Conservation (phyloP, 257 asterid species). For the Schizonepeta tenuifolia region DNA sequence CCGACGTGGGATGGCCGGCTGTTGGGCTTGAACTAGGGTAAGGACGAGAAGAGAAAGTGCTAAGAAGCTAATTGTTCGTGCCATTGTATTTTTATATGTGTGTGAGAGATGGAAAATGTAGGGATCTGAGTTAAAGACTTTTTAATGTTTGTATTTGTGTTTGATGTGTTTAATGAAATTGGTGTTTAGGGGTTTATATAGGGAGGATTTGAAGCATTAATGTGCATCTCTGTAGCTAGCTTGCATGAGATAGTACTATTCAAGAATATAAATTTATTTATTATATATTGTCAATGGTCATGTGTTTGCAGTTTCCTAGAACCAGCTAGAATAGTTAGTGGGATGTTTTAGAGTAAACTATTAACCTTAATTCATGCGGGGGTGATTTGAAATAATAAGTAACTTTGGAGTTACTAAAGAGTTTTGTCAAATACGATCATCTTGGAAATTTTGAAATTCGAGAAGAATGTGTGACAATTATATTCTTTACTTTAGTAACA, state of each 20-base stretch:
- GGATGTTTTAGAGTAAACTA: conserved; percentile 34
- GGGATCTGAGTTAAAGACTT: neutral
- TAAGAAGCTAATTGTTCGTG: conserved; percentile 24
- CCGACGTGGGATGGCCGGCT: neutral
- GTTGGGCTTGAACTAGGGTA: conserved; percentile 26
- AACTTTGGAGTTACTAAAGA: conserved; percentile 23
- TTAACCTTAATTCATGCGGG: conserved; percentile 39
- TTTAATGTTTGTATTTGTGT: conserved; percentile 22
- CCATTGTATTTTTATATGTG: conserved; percentile 17
- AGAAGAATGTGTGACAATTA: conserved; percentile 40
- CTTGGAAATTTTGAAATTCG: conserved; percentile 23
- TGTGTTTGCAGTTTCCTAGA: conserved; percentile 40
- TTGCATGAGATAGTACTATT: conserved; percentile 30
- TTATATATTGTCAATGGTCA: conserved; percentile 10
- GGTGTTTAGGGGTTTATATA: conserved; percentile 41
- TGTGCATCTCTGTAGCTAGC: conserved; percentile 23
- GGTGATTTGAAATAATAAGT: conserved; percentile 31
- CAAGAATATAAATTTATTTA: conserved; percentile 13
- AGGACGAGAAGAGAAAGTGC: conserved; percentile 35
- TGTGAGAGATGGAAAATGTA: neutral
- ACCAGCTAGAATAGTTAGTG: conserved; percentile 22
- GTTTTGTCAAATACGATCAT: neutral
- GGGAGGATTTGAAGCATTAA: conserved; percentile 33
- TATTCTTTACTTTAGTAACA: neutral
- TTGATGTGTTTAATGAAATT: conserved; percentile 16